Base-by-base conservation (phyloP, 805 yeast genomes). In the Kazachstania bromeliacearum region DNA sequence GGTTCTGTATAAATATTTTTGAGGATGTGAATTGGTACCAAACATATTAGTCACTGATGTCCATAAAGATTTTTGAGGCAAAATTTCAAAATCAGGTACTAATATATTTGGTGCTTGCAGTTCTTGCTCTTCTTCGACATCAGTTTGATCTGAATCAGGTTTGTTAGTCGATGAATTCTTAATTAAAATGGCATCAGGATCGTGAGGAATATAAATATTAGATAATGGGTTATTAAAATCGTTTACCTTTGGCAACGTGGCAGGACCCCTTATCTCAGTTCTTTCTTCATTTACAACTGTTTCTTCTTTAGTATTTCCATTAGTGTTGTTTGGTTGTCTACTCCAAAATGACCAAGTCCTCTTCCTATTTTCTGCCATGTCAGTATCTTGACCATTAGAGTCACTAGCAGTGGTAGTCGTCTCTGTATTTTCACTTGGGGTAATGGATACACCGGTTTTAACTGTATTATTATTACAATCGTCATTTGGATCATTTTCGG, bases 81-180 rank as follows among this genome's bases (percentile, higher is more conserved):
- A 28, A 7, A 52, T 40, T 7, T 57, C 55, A 34, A 58, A 54
- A 28, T 36, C 34, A 3, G 63, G 63, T 3, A 54, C 57, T 6
- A 58, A 47, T 19, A 57, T 47, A 35, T 58, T 58, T 1, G 53
- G 53, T 16, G 37, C 39, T 30, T 43, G 49, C 14, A 22, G 18
- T 21, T n/a, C n/a, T 22, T 22, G 19, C 13, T 22, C 28, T 10
- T 23, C 14, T 3, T 12, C n/a, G 29, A 13, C 15, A 7, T 9
- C 15, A 13, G 12, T 26, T 26, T 13, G n/a, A 5, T 26, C 14
- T 8, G 12, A 12, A 13, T 10, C 28, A 7, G 34, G 28, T 13
- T 20, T n/a, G 7, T n/a, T 32, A 5, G 21, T 16, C 3, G 29
- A 18, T 7, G 34, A n/a, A 8, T 46, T 45, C 34, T 45, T 46